Evolutionary conservation across 2,329 filamentous ascomycete genomes (phyloP).

Genomic region (Pseudocercospora eumusae): DNA sequence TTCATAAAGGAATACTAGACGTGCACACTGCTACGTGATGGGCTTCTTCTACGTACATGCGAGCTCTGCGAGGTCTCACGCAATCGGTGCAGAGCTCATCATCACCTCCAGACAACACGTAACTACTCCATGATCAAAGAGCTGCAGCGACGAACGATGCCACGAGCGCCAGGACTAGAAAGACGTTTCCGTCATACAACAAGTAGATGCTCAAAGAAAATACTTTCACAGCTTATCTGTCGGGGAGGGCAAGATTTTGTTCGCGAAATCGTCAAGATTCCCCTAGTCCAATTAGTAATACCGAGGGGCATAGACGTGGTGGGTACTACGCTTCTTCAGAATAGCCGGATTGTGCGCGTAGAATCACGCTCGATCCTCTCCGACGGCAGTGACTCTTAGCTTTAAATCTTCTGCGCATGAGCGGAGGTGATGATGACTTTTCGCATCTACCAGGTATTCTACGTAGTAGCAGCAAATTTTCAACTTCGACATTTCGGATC

Average conservation of each 20-base stretch:
- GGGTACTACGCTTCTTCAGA: not conserved
- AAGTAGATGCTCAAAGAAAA: not conserved
- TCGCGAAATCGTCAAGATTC: conserved; percentile 20
- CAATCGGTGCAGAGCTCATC: too few relatives aligned
- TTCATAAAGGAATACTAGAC: not conserved
- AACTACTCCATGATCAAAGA: too few relatives aligned
- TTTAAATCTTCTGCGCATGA: conserved; percentile 11
- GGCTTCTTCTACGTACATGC: not conserved
- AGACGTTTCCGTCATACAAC: too few relatives aligned
- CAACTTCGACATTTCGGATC: conserved; percentile 27
- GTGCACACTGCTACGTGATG: not conserved
- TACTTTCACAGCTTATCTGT: too few relatives aligned
- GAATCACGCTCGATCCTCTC: too few relatives aligned
- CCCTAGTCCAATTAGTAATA: conserved; percentile 17
- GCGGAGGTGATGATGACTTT: conserved; percentile 42
- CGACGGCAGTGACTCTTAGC: conserved; percentile 2
- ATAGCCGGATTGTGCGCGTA: not conserved
- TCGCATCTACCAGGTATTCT: conserved; percentile 36
- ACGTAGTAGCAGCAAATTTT: conserved; percentile 38
- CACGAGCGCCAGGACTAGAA: too few relatives aligned
- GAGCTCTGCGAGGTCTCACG: not conserved
- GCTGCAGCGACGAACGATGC: not conserved
- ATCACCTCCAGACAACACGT: not conserved
- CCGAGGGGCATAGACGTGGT: too few relatives aligned
- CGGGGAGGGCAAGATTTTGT: conserved; percentile 18